Conservation (phyloP, 164 flowering plant species). For the Platanus orientalis region DNA sequence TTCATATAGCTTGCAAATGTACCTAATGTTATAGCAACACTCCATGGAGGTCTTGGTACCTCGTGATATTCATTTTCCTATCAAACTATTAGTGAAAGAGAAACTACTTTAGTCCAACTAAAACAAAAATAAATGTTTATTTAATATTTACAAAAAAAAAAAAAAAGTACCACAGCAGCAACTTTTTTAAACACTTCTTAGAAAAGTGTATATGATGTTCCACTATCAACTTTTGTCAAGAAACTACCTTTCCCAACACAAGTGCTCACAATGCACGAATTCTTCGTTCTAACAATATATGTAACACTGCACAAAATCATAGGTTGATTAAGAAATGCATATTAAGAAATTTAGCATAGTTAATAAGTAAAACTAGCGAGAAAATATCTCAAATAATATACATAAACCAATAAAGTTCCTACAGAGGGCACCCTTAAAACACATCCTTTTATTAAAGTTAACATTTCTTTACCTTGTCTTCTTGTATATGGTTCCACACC, state of each 20-base stretch:
- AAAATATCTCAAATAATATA: neutral
- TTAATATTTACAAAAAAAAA: neutral
- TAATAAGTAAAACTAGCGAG: neutral
- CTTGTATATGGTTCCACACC: too few relatives aligned
- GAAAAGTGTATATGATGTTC: conserved; percentile 82
- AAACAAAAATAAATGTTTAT: neutral
- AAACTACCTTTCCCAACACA: conserved; percentile 60
- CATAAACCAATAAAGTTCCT: neutral
- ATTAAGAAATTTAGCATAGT: neutral
- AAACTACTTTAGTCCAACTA: neutral
- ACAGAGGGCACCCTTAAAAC: too few relatives aligned
- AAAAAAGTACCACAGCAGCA: conserved; percentile 53
- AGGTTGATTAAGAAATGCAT: conserved; percentile 4
- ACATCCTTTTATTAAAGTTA: too few relatives aligned
- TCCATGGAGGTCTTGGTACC: conserved; percentile 64
- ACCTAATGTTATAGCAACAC: conserved; percentile 83
- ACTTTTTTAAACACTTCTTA: conserved; percentile 55
- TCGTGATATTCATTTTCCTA: conserved; percentile 51
- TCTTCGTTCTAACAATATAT: conserved; percentile 69
- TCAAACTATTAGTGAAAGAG: conserved; percentile 52
- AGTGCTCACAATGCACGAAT: conserved; percentile 55
- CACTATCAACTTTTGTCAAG: conserved; percentile 72
- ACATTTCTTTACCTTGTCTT: too few relatives aligned
- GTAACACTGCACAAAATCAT: conserved; percentile 42
- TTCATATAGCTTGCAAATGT: conserved; percentile 8